phyloP scores from a whole-genome alignment of 2,329 filamentous ascomycete species.

The Didymellaceae sp. region DNA sequence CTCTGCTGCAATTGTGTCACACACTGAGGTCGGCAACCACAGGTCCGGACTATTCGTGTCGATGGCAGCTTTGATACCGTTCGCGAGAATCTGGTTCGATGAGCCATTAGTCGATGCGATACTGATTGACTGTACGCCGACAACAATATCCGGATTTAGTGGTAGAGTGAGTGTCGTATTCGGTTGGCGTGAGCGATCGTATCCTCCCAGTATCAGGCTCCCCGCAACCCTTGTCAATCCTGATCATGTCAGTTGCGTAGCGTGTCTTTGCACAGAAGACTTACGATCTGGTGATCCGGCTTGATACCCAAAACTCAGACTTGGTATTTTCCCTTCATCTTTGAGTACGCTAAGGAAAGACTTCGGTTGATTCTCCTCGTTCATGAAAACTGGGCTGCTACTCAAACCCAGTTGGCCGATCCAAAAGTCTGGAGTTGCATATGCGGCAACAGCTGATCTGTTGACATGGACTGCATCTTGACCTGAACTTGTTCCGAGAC shows the following conservation, averaged over 20 bases:
- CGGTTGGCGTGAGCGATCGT: slow-evolving; percentile 65
- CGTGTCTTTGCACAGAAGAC: neutral
- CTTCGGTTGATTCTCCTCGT: slow-evolving; percentile 46
- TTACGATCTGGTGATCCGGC: slow-evolving; percentile 73
- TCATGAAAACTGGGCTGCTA: slow-evolving; percentile 31
- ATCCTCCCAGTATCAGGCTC: slow-evolving; percentile 71
- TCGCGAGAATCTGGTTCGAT: slow-evolving; percentile 46
- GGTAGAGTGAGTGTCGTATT: slow-evolving; percentile 67
- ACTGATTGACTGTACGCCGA: slow-evolving; percentile 58
- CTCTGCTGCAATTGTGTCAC: slow-evolving; percentile 67
- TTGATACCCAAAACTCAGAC: slow-evolving; percentile 76
- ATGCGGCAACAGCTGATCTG: slow-evolving; percentile 8
- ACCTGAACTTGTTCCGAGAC: slow-evolving; percentile 47
- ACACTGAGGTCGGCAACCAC: slow-evolving; percentile 60
- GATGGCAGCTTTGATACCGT: slow-evolving; percentile 40
- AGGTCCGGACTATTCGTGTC: slow-evolving; percentile 57
- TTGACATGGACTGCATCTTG: slow-evolving; percentile 32
- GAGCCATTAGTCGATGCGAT: slow-evolving; percentile 40
- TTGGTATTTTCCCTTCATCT: slow-evolving; percentile 66
- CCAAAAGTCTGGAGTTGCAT: slow-evolving; percentile 54
- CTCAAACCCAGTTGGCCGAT: slow-evolving; percentile 56
- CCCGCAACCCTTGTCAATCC: slow-evolving; percentile 44
- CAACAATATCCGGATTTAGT: slow-evolving; percentile 63
- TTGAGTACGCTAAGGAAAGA: slow-evolving; percentile 59
- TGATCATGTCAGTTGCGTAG: slow-evolving; percentile 16